Evolutionary conservation across 768 basidiomycete genomes (phyloP).

Genomic region (Crassisporium funariophilum): DNA sequence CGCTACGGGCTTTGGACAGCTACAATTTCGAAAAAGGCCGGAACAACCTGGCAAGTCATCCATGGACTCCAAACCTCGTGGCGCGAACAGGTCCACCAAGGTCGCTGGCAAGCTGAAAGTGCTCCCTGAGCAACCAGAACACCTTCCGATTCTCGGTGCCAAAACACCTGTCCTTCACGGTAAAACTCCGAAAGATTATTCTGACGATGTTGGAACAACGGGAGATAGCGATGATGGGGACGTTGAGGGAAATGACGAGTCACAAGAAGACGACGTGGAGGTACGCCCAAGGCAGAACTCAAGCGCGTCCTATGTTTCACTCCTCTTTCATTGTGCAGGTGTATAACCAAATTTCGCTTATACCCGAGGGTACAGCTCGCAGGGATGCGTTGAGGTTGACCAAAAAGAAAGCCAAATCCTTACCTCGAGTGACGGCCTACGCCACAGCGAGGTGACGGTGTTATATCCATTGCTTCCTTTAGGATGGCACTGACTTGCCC

Average conservation of each 20-base stretch:
- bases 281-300: constrained; percentile 34
- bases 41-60: background rate
- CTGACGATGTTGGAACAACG: constrained; percentile 49
- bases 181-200: constrained; percentile 38
- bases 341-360: constrained; percentile 93
- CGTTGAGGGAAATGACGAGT: constrained; percentile 61
- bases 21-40: background rate
- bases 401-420: constrained; percentile 90
- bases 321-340: constrained; percentile 47
- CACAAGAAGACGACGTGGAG: constrained; percentile 62
- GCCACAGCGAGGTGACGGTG: constrained; percentile 83
- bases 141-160: constrained; percentile 35
- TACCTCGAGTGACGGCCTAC: constrained; percentile 95
- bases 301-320: background rate
- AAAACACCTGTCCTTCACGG: constrained; percentile 22
- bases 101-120: constrained; percentile 87
- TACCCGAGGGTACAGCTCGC: constrained; percentile 92
- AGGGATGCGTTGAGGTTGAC: constrained; percentile 88
- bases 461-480: constrained; percentile 1
- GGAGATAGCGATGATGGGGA: constrained; percentile 78
- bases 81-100: constrained; percentile 80
- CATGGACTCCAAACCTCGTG: constrained; percentile 58
- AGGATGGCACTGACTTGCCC: constrained; percentile 3
- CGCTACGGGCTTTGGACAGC: background rate
- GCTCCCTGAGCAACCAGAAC: constrained; percentile 81